Percentiles rank a stretch among this genome's conserved stretches.
Evolutionary conservation across 345 rosid species (phyloP).

Genomic region (Schrenkiella parvula): DNA sequence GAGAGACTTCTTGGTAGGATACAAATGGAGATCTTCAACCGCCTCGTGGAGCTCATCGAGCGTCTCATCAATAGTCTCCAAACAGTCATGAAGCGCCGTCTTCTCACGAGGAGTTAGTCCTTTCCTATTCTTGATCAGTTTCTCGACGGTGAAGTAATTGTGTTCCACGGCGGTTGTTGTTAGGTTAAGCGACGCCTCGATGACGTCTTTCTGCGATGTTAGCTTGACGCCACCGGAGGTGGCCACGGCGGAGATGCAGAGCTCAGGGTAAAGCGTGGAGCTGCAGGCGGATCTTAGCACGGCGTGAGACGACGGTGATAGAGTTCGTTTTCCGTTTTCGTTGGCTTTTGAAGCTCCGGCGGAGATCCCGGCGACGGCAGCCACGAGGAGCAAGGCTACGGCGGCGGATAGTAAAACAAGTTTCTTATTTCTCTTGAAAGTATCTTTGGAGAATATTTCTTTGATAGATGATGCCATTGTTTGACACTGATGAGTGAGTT

Average conservation of each 20-base stretch:
- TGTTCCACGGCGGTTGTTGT: conserved; percentile 43
- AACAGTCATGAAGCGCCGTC: conserved; percentile 80
- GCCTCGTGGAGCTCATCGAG: conserved; percentile 70
- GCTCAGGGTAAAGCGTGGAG: conserved; percentile 58
- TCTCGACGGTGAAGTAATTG: conserved; percentile 50
- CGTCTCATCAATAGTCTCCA: conserved; percentile 81
- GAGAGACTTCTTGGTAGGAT: conserved; percentile 64
- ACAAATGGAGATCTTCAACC: conserved; percentile 47
- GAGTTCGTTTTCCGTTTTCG: conserved; percentile 1
- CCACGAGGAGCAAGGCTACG: conserved; percentile 18
- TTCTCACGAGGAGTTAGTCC: conserved; percentile 52
- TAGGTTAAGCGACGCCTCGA: conserved; percentile 46
- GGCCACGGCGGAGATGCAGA: conserved; percentile 66
- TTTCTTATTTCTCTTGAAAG: conserved; percentile 28
- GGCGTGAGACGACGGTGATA: conserved; percentile 47
- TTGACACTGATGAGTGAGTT: conserved; percentile 18
- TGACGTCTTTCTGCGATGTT: conserved; percentile 51
- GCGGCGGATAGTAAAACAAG: conserved; percentile 12
- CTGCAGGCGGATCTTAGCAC: conserved; percentile 61
- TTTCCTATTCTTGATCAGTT: conserved; percentile 22
- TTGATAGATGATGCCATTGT: conserved; percentile 21
- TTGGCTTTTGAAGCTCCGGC: conserved; percentile 29
- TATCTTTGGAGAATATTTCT: conserved; percentile 22
- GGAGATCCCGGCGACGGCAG: conserved; percentile 23
- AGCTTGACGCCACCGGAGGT: conserved; percentile 28